Percentiles rank a stretch among this genome's conserved stretches.
Evolutionary conservation across 2,329 filamentous ascomycete genomes (phyloP).

Genomic region (Tolypocladium pustulatum): DNA sequence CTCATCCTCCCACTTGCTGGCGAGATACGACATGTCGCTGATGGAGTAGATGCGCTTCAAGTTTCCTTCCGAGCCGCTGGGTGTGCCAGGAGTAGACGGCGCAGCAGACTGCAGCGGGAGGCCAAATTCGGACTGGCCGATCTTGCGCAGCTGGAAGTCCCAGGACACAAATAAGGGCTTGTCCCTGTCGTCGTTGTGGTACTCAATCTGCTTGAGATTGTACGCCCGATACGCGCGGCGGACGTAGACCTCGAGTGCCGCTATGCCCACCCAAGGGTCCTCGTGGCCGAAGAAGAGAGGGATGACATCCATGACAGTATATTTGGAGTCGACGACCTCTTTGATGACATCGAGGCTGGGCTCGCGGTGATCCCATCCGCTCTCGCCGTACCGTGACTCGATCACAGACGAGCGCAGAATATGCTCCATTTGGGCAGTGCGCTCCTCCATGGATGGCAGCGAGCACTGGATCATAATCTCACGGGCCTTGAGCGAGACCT

Average conservation of each 20-base stretch:
- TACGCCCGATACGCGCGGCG: conserved; percentile 96
- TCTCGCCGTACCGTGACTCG: conserved; percentile 95
- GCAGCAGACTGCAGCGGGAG: conserved; percentile 68
- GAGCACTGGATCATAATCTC: conserved; percentile 97
- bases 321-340: conserved; percentile 97
- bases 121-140: conserved; percentile 84
- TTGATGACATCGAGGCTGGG: conserved; percentile 85
- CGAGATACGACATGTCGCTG: conserved; percentile 89
- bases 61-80: conserved; percentile 43
- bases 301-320: conserved; percentile 94
- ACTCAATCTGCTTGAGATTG: conserved; percentile 78
- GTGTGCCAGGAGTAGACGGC: conserved; percentile 76
- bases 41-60: conserved; percentile 88
- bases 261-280: conserved; percentile 88
- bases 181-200: conserved; percentile 67
- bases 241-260: conserved; percentile 91
- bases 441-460: conserved; percentile 89
- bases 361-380: conserved; percentile 91
- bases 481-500: conserved; percentile 93
- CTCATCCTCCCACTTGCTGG: conserved; percentile 62
- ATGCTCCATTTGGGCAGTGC: conserved; percentile 94
- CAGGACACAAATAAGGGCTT: conserved; percentile 71
- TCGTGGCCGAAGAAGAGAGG: conserved; percentile 91
- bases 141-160: conserved; percentile 93
- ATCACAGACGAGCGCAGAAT: conserved; percentile 92